These are phyloP conservation scores for Fusarium mundagurra DNA, from an alignment of 2,329 filamentous ascomycete species.

Conservation along the genomic window DNA sequence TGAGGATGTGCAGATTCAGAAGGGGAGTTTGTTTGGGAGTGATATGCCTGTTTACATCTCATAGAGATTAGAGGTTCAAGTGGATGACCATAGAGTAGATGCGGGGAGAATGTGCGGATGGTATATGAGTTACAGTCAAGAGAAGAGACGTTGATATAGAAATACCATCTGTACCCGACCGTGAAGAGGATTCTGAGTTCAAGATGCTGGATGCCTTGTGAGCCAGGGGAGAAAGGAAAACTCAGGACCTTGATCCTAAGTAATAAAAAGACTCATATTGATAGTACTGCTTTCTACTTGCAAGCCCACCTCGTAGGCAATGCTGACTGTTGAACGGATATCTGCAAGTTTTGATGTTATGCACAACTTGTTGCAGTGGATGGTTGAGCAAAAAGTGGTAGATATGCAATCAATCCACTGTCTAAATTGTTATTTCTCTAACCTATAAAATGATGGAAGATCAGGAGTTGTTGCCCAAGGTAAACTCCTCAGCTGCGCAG, in stretches of 20 bases:
- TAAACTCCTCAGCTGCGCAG: not conserved
- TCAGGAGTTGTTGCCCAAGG: not conserved
- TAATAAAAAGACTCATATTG: no score
- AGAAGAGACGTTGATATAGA: not conserved
- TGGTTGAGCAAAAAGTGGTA: not conserved
- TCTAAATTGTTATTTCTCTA: not conserved
- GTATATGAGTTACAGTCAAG: not conserved
- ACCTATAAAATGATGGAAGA: not conserved
- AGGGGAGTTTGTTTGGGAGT: not conserved
- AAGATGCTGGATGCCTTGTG: not conserved
- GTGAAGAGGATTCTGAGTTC: not conserved
- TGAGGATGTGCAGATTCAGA: constrained; percentile 9
- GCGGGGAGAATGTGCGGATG: rapidly evolving
- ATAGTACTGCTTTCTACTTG: not conserved
- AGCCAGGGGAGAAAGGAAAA: no score
- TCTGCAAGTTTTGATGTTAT: not conserved
- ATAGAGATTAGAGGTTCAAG: rapidly evolving
- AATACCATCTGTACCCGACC: not conserved
- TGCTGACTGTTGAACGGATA: not conserved
- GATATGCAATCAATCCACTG: not conserved
- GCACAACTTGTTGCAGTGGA: not conserved
- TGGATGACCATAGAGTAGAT: not conserved
- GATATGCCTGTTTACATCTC: constrained; percentile 14
- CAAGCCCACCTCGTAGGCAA: not conserved
- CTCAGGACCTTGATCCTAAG: no score